These are phyloP conservation scores for Mucor lusitanicus DNA, from an alignment of 371 early-diverging fungal species.

Conservation along the genomic window DNA sequence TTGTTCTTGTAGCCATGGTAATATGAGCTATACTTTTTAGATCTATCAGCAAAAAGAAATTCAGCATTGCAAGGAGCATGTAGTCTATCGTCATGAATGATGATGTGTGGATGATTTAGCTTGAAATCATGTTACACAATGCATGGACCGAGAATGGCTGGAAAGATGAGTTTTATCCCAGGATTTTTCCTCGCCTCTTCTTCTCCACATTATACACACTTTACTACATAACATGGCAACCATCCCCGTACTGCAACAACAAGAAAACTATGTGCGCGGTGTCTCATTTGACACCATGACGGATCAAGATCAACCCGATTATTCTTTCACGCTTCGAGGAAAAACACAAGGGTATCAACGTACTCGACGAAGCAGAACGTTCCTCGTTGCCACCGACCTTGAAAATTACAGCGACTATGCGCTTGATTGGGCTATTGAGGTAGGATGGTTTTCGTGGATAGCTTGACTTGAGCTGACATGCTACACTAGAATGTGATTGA, in stretches of 20 bases:
- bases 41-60: background rate
- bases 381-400: conserved; percentile 62
- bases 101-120: background rate
- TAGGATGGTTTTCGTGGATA: background rate
- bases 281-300: conserved; percentile 66
- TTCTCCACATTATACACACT: background rate
- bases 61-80: background rate
- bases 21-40: background rate
- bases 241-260: conserved; percentile 11
- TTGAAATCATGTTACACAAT: conserved; percentile 10
- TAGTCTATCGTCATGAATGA: background rate
- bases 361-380: conserved; percentile 51
- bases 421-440: conserved; percentile 58
- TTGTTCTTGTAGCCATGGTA: background rate
- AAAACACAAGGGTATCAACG: conserved; percentile 57
- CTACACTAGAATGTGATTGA: conserved; percentile 53
- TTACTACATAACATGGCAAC: background rate
- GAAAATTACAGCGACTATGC: conserved; percentile 65
- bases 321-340: conserved; percentile 58
- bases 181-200: background rate
- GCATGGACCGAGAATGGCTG: background rate
- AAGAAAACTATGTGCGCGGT: conserved; percentile 51
- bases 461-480: background rate
- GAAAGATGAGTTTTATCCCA: background rate
- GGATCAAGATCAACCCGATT: conserved; percentile 54